A percentile compares a stretch with the other conserved stretches of the same genome.
Conservation (phyloP, 2,329 filamentous ascomycete species). For the Dothidotthia symphoricarpi region DNA sequence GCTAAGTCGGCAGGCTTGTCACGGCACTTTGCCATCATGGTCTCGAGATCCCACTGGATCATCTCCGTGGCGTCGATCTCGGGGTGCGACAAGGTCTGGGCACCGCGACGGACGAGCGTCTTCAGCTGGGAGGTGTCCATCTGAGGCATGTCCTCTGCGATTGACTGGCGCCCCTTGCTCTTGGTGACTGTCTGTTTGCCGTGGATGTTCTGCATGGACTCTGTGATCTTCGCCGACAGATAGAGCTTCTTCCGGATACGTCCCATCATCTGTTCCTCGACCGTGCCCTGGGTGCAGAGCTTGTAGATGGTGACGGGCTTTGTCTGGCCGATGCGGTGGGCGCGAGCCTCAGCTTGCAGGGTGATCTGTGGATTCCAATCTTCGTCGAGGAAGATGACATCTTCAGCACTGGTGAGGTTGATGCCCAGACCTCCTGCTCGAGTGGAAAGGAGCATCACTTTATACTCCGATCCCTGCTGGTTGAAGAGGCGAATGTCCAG, state of each 20-base stretch:
- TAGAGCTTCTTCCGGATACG: slow-evolving; percentile 63
- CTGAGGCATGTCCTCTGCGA: slow-evolving; percentile 52
- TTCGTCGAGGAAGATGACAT: slow-evolving; percentile 58
- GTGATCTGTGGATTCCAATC: slow-evolving; percentile 57
- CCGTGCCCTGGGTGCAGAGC: slow-evolving; percentile 56
- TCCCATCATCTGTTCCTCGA: slow-evolving; percentile 60
- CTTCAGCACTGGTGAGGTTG: slow-evolving; percentile 54
- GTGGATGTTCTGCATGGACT: slow-evolving; percentile 57
- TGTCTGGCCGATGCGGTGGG: slow-evolving; percentile 56
- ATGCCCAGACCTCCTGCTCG: slow-evolving; percentile 57
- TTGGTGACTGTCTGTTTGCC: slow-evolving; percentile 29
- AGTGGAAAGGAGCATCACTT: slow-evolving; percentile 57
- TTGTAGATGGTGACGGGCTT: slow-evolving; percentile 57
- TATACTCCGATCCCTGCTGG: slow-evolving; percentile 46
- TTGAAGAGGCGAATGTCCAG: slow-evolving; percentile 56
- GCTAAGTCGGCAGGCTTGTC: slow-evolving; percentile 50
- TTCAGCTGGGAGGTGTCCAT: slow-evolving; percentile 55
- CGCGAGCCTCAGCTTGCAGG: slow-evolving; percentile 55
- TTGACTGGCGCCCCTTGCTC: slow-evolving; percentile 19
- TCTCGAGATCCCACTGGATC: slow-evolving; percentile 57
- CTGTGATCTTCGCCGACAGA: slow-evolving; percentile 59
- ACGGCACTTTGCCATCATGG: slow-evolving; percentile 55
- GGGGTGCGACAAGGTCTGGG: slow-evolving; percentile 53
- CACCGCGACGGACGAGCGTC: slow-evolving; percentile 55
- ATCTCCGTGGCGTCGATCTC: slow-evolving; percentile 57